Percentiles rank a stretch among this genome's conserved stretches.
These are phyloP conservation scores for Fusarium azukiicola DNA, from an alignment of 2,329 filamentous ascomycete genomes.

Conservation along the genomic window DNA sequence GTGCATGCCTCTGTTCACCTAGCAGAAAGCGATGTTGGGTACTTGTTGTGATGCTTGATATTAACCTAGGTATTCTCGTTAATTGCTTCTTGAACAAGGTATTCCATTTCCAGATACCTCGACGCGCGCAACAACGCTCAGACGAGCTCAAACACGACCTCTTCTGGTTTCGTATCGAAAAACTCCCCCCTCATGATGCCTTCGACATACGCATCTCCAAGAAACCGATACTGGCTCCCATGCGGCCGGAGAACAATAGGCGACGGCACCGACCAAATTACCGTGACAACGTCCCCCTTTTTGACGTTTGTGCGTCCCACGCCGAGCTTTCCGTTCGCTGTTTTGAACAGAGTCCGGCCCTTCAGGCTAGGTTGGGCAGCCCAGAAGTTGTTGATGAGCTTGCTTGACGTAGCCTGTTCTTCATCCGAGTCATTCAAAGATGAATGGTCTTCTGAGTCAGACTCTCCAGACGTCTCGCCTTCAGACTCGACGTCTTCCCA, in stretches of 20 bases:
- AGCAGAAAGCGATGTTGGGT: too few species aligned
- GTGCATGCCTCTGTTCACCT: too few species aligned
- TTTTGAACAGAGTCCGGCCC: slow-evolving; percentile 46
- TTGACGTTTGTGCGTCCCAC: slow-evolving; percentile 31
- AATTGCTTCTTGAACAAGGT: too few species aligned
- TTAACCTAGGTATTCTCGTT: too few species aligned
- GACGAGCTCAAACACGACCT: slow-evolving; percentile 19
- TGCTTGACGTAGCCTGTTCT: background rate
- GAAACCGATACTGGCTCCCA: slow-evolving; percentile 25
- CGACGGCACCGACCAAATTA: slow-evolving; percentile 36
- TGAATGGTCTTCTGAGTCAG: background rate
- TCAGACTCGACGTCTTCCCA: slow-evolving; percentile 5
- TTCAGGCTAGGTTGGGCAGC: background rate
- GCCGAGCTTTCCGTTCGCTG: slow-evolving; percentile 39
- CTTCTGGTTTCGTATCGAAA: slow-evolving; percentile 26
- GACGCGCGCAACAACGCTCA: background rate
- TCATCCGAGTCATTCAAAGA: background rate
- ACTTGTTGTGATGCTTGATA: too few species aligned
- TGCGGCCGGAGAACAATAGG: slow-evolving; percentile 37
- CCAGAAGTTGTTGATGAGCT: background rate
- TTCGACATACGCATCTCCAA: slow-evolving; percentile 47
- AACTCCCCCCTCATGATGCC: slow-evolving; percentile 49
- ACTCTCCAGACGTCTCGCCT: background rate
- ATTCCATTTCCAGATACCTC: too few species aligned
- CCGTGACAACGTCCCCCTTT: slow-evolving; percentile 35